These are phyloP conservation scores for Xylaria venustula DNA, from an alignment of 495 filamentous ascomycete species.

Conservation along the genomic window DNA sequence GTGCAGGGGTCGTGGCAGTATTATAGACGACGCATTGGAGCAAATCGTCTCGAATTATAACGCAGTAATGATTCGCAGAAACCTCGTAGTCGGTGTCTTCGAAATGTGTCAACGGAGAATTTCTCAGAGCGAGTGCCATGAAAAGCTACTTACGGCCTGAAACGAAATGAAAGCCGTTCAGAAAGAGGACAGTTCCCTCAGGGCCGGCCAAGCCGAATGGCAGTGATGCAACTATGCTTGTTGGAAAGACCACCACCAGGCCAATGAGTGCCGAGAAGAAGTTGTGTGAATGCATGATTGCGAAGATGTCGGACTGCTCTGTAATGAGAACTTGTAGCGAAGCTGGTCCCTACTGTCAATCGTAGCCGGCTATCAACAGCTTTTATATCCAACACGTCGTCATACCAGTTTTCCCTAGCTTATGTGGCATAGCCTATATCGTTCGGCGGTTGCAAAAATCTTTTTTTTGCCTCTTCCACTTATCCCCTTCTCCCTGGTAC, in stretches of 20 bases:
- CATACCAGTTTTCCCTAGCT: not conserved
- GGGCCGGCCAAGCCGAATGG: slow-evolving; percentile 30
- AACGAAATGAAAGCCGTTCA: slow-evolving; percentile 43
- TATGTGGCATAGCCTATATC: not conserved
- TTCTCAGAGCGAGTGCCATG: not conserved
- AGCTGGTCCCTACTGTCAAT: not conserved
- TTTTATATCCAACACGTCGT: not conserved
- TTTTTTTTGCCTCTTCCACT: not conserved
- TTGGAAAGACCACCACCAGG: slow-evolving; percentile 16
- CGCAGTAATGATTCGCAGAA: slow-evolving; percentile 39
- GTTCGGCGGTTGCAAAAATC: not conserved
- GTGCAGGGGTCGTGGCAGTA: slow-evolving; percentile 26
- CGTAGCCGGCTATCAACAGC: not conserved
- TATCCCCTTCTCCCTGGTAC: not conserved
- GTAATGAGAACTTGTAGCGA: not conserved
- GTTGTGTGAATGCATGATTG: slow-evolving; percentile 14
- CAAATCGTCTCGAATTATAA: slow-evolving; percentile 26
- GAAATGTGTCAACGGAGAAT: not conserved
- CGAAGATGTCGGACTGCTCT: not conserved
- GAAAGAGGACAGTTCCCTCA: slow-evolving; percentile 28
- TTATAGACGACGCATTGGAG: slow-evolving; percentile 30
- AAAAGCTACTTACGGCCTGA: slow-evolving; percentile 22
- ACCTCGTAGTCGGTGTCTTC: slow-evolving; percentile 26
- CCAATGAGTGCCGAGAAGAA: slow-evolving; percentile 1
- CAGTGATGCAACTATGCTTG: slow-evolving; percentile 13